These are phyloP conservation scores for Hagleromyces aurorensis DNA, from an alignment of 805 yeast species.

Conservation along the genomic window DNA sequence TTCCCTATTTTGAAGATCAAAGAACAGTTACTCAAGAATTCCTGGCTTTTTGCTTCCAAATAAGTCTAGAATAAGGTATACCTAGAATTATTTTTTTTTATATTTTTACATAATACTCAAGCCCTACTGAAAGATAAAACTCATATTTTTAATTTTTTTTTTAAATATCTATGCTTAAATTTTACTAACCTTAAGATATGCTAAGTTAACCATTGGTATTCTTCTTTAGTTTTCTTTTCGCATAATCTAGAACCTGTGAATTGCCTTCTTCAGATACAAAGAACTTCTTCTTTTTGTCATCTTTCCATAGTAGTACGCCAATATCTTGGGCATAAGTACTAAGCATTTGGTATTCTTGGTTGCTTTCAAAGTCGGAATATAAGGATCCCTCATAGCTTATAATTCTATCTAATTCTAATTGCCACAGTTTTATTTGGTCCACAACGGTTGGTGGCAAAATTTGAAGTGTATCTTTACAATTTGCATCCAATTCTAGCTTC, in stretches of 20 bases:
- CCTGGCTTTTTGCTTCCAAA: too few relatives aligned
- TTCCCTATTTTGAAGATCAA: too few relatives aligned
- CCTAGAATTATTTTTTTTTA: too few relatives aligned
- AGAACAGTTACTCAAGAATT: too few relatives aligned
- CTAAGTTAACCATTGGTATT: slow-evolving; percentile 4
- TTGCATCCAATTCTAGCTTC: slow-evolving; percentile 50
- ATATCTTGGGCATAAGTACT: slow-evolving; percentile 79
- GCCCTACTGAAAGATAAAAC: neutral
- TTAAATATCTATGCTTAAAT: neutral
- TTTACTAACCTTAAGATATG: neutral
- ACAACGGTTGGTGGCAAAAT: slow-evolving; percentile 91
- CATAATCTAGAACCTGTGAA: slow-evolving; percentile 84
- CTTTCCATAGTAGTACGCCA: slow-evolving; percentile 88
- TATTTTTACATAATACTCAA: neutral
- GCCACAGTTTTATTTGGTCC: slow-evolving; percentile 95
- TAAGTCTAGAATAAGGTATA: too few relatives aligned
- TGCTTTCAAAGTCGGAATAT: slow-evolving; percentile 76
- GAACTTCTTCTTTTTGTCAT: slow-evolving; percentile 57
- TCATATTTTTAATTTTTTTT: neutral
- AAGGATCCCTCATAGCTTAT: slow-evolving; percentile 79
- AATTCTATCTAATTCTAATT: slow-evolving; percentile 87
- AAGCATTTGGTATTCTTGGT: slow-evolving; percentile 65
- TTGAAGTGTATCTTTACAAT: slow-evolving; percentile 45
- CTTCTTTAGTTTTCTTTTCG: slow-evolving; percentile 44
- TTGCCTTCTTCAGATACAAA: slow-evolving; percentile 87